Evolutionary conservation across 2,329 filamentous ascomycete genomes (phyloP), one percentile per base, ranked within the genome.

Genomic region (Penicillium sp.): DNA sequence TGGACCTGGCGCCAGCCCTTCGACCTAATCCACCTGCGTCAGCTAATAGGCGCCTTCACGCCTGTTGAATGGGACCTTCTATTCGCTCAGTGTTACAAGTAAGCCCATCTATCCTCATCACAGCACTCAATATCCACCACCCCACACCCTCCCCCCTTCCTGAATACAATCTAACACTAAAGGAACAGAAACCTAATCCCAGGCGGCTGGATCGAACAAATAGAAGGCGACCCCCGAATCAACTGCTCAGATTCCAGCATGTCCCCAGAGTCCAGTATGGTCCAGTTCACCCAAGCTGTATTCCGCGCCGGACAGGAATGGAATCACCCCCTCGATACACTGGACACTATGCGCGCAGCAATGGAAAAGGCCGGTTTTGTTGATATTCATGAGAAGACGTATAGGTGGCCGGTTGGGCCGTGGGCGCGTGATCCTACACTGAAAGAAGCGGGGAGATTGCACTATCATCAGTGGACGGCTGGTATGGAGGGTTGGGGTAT

Each of bases 401-500:
- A 57, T 39, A 60, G 60, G 45, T 57, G 66, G 5, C 65, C 65
- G 3, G 57, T 72, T 23, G 69, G 68, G 1, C 45, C 61, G 3
- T 72, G 68, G 70, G 60, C 65, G 2, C 63, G 59, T 19, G 67
- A 71, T 44, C 40, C 53, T 8, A 52, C 44, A 9, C 57, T 70
- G n/a, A 68, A 70, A 44, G 58, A 68, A 48, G 64, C 84, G 1
- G 82, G 81, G 2, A 53, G 58, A 15, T 76, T 59, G 48, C 50
- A 57, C 29, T 55, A 58, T 46, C 47, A 55, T 21, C 64, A 67
- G 19, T 66, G 65, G 65, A 55, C 50, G n/a, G 31, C 60, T 29
- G 64, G 64, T 7, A 53, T 66, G 40, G 65, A 67, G 43, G 65
- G 65, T 5, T 66, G 59, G 57, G 62, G 60, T 1, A 60, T 67